Evolutionary conservation across 208 protist species (phyloP), one percentile per base, ranked within the genome.

Genomic region (Leishmania lainsoni): DNA sequence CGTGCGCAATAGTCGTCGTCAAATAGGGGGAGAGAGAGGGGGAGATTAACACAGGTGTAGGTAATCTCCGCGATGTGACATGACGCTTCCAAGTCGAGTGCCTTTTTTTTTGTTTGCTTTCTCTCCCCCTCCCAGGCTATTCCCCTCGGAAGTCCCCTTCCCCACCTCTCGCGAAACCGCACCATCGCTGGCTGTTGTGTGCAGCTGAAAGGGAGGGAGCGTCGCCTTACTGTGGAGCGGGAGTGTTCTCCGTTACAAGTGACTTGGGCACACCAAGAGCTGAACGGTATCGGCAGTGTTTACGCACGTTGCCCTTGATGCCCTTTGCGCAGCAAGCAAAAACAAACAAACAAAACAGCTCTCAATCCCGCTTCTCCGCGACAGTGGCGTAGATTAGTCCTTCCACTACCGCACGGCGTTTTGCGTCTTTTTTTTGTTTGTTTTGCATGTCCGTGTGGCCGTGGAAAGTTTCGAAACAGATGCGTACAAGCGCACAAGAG

Each of bases 1-100:
- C 90, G 92, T 51, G 78, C 88, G n/a, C 92, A 93, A 71, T 93
- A 73, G 69, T 22, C 29, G 42, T 45, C 22, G 20, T 61, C n/a
- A 76, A 14, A 76, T 29, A 48, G 52, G 22, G 29, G 2, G 17
- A 45, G 42, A 76, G 49, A 76, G 52, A 26, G 29, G 2, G 17
- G 20, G 39, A 45, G 26, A 65, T 58, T 16, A 72, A 32, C 3
- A 61, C 14, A 59, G 56, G 0, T 9, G 35, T 32, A 39, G 29
- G n/a, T 12, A 39, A 39, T 32, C 39, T 61, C 54, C 63, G 45
- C 0, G 35, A 32, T 39, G 56, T 26, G 32, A 32, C 48, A 51
- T 32, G 22, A 35, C 17, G 39, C 32, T 56, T 10, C 8, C 48
- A 35, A 12, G 3, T 17, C 5, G 14, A 8, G 70, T 29, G n/a